Evolutionary conservation across 306 rosid species (phyloP).

Genomic region (apple (Malus domestica)): DNA sequence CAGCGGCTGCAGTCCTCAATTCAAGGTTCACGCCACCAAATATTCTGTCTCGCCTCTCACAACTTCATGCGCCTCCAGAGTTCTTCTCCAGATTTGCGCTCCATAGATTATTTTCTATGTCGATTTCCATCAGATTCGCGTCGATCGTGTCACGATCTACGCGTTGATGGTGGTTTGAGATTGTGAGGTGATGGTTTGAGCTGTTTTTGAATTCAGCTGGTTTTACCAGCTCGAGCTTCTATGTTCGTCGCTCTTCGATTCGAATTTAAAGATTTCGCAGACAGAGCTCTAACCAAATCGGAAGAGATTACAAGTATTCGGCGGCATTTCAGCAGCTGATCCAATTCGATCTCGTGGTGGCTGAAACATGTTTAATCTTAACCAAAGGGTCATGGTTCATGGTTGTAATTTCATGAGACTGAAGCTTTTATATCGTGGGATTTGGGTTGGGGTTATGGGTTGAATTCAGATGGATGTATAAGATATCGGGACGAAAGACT

Average conservation of each 20-base stretch:
- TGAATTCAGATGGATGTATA: conserved; percentile 13
- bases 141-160: conserved; percentile 16
- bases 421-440: background rate
- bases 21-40: background rate
- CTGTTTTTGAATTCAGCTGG: background rate
- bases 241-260: background rate
- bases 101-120: rapidly evolving
- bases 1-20: too few species aligned
- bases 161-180: background rate
- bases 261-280: background rate
- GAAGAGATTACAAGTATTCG: background rate
- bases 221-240: background rate
- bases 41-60: background rate
- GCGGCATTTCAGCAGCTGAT: background rate
- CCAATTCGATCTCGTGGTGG: background rate
- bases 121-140: background rate
- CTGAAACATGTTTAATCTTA: background rate
- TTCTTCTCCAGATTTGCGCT: conserved; percentile 3
- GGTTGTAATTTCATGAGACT: background rate
- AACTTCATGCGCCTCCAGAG: background rate
- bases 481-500: background rate
- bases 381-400: too few species aligned
- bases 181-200: background rate
- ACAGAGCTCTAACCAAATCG: background rate
- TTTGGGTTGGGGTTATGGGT: background rate